Conservation (phyloP, 495 filamentous ascomycete species). For the Tuber magnatum region DNA sequence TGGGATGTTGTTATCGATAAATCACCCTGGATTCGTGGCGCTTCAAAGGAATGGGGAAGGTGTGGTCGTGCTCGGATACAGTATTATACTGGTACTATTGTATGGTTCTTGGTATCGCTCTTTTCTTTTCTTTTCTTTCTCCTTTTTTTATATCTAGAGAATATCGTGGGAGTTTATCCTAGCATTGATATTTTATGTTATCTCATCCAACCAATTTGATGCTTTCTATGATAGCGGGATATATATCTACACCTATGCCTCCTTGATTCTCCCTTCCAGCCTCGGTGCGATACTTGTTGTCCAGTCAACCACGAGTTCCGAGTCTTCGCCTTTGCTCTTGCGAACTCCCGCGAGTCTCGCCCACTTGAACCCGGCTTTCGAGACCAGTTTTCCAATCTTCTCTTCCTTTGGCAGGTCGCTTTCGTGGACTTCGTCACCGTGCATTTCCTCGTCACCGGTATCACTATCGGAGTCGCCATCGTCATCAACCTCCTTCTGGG, state of each 20-base stretch:
- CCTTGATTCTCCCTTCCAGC: slow-evolving; percentile 65
- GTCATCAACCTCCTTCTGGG: slow-evolving; percentile 42
- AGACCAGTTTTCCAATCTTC: slow-evolving; percentile 47
- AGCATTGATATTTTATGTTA: background rate
- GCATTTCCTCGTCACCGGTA: slow-evolving; percentile 42
- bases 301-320: slow-evolving; percentile 63
- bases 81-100: too few species aligned
- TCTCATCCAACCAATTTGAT: background rate
- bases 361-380: slow-evolving; percentile 65
- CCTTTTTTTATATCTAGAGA: background rate
- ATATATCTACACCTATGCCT: slow-evolving; percentile 10
- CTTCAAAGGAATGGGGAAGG: slow-evolving; percentile 5
- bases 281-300: slow-evolving; percentile 68
- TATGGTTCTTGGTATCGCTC: background rate
- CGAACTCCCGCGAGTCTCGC: slow-evolving; percentile 59
- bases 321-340: slow-evolving; percentile 47
- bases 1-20: background rate
- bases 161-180: background rate
- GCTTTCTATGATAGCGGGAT: background rate
- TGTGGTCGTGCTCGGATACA: background rate
- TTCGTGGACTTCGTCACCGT: slow-evolving; percentile 34
- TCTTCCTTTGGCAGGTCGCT: slow-evolving; percentile 41
- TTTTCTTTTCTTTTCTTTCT: background rate
- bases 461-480: slow-evolving; percentile 42
- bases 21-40: slow-evolving; percentile 12